Evolutionary conservation across 345 rosid genomes (phyloP), one percentile per base, ranked within the genome.

Genomic region (Cochlearia excelsa): DNA sequence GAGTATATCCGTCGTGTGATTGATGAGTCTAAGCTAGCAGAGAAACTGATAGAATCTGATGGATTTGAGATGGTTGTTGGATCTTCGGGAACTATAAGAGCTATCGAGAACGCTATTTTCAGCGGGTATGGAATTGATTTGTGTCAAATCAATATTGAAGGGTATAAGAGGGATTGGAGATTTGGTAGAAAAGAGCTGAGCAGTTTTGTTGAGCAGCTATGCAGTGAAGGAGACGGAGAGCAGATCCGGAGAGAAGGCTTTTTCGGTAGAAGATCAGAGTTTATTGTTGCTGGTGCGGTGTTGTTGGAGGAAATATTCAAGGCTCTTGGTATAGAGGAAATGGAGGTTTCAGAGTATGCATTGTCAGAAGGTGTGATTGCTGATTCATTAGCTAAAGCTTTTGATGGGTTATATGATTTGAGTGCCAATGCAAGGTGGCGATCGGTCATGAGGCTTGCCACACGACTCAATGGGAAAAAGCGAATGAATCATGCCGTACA

Each of bases 341-440:
- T 87, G 88, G 82, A 78, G 77, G 84, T 84, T 59, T 87, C 86
- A 8, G 83, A 69, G 35, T 87, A 80, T 68, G 81, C 82, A 11
- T 79, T 87, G 48, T 79, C 83, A 28, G 95, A 78, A 55, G 90
- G 84, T 69, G 78, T 84, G 49, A 72, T 84, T 71, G 81, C 88
- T 67, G 88, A 87, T 48, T 72, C 77, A 37, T 35, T 82, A 60
- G 67, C 67, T 23, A 70, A 75, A 42, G 76, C 68, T 58, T 82
- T 62, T 54, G 64, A 46, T 46, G 81, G 82, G 3, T 26, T 16
- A 23, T 70, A 72, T 77, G 79, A 71, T 67, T 50, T 78, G 74
- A 78, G 65, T 73, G 80, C 72, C 6, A 80, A 82, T 80, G 78
- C 77, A 2, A 77, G 87, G 78, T 80, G 91, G 87, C 50, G 51